These are phyloP conservation scores for Moniliophthora roreri DNA, from an alignment of 1,284 basidiomycete genomes.

Conservation along the genomic window DNA sequence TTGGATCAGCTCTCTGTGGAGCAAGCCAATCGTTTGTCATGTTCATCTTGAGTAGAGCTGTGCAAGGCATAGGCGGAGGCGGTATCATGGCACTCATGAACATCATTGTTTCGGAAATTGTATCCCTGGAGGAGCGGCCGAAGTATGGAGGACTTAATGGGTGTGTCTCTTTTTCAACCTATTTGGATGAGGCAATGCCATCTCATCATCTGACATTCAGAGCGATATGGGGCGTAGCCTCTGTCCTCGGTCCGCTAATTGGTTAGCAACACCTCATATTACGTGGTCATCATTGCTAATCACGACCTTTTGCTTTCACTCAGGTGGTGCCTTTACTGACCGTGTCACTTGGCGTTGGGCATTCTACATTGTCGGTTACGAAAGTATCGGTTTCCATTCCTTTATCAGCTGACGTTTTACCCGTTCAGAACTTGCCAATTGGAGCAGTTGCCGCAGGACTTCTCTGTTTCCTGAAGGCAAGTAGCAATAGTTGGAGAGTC, in stretches of 20 bases:
- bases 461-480: constrained; percentile 26
- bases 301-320: constrained; percentile 3
- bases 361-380: constrained; percentile 8
- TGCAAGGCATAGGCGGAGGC: constrained; percentile 47
- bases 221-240: constrained; percentile 45
- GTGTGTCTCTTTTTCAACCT: neutral
- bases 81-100: constrained; percentile 30
- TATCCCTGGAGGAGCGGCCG: constrained; percentile 4
- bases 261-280: constrained; percentile 20
- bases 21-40: constrained; percentile 47
- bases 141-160: neutral
- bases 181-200: too few relatives aligned
- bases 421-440: constrained; percentile 26
- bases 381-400: neutral
- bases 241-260: constrained; percentile 45
- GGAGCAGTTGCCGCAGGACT: constrained; percentile 41
- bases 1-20: constrained; percentile 51
- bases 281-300: neutral
- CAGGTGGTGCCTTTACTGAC: constrained; percentile 40
- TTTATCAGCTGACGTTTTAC: neutral
- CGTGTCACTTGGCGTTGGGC: constrained; percentile 36
- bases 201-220: constrained; percentile 37
- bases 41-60: constrained; percentile 45
- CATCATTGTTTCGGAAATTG: constrained; percentile 10
- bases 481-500: neutral